Evolutionary conservation across 805 yeast genomes (phyloP).

Genomic region (Lipomyces spencermartinsiae): DNA sequence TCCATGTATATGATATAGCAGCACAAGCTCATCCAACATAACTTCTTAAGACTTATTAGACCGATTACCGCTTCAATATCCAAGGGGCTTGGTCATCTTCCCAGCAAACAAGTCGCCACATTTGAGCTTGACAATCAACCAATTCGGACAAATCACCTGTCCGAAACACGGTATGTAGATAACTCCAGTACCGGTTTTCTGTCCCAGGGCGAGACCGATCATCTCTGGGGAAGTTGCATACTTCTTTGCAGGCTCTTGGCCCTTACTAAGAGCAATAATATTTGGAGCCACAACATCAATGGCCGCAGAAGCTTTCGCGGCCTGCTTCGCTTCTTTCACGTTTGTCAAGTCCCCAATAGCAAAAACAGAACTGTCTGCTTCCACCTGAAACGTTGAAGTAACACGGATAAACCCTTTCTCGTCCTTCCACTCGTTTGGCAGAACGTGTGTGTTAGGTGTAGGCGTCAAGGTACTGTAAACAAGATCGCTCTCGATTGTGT

Average conservation of each 20-base stretch:
- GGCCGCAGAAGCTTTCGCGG: constrained; percentile 10
- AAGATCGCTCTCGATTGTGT: constrained; percentile 17
- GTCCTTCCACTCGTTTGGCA: constrained; percentile 26
- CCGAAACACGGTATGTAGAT: constrained; percentile 14
- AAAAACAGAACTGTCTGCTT: constrained; percentile 19
- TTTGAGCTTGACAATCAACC: background rate
- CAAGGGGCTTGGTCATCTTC: background rate
- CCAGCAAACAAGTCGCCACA: constrained; percentile 9
- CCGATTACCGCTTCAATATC: background rate
- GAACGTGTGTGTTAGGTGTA: constrained; percentile 21
- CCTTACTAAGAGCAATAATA: constrained; percentile 13
- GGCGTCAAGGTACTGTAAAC: constrained; percentile 16
- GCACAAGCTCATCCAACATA: background rate
- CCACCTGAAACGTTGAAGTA: constrained; percentile 26
- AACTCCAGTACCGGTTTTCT: constrained; percentile 4
- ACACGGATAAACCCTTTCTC: constrained; percentile 18
- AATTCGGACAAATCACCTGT: background rate
- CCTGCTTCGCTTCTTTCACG: constrained; percentile 25
- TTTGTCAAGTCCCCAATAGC: constrained; percentile 30
- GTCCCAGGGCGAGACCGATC: constrained; percentile 13
- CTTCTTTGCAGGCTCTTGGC: background rate
- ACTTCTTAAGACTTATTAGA: background rate
- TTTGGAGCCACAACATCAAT: constrained; percentile 15
- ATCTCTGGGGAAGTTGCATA: constrained; percentile 3
- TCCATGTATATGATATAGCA: background rate